These are phyloP conservation scores for Penicillium salamii DNA, from an alignment of 495 filamentous ascomycete species.

Conservation along the genomic window DNA sequence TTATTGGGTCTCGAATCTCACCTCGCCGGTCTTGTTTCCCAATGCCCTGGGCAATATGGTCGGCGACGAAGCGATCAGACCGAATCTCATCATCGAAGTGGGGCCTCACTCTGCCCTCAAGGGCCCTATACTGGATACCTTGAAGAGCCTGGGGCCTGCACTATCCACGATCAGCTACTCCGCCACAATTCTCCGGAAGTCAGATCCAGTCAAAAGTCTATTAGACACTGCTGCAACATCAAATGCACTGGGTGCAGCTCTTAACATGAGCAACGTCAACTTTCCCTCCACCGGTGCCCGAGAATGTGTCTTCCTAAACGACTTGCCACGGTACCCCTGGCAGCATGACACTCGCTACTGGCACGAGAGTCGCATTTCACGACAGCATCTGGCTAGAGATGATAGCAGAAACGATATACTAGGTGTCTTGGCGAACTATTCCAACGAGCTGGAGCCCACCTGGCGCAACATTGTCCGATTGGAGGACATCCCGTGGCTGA, in stretches of 20 bases:
- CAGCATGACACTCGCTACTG: not conserved
- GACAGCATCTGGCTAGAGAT: not conserved
- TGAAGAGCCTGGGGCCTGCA: not conserved
- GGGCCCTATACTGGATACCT: not conserved
- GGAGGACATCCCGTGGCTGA: conserved; percentile 41
- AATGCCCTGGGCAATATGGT: not conserved
- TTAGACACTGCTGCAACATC: too few relatives aligned
- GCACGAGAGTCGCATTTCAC: not conserved
- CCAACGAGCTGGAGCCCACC: conserved; percentile 15
- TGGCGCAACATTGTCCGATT: conserved; percentile 39
- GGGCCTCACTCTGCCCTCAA: not conserved
- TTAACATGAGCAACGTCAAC: too few relatives aligned
- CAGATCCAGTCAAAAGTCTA: too few relatives aligned
- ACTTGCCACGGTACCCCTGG: not conserved
- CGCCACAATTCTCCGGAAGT: too few relatives aligned
- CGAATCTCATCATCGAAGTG: not conserved
- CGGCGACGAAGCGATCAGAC: not conserved
- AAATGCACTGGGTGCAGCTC: too few relatives aligned
- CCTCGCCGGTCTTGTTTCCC: not conserved
- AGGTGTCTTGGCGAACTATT: conserved; percentile 18
- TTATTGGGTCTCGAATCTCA: too few relatives aligned
- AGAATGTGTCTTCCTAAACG: not conserved
- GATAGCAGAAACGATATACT: not conserved
- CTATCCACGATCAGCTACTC: too few relatives aligned
- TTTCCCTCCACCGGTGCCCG: too few relatives aligned